These are phyloP conservation scores for Trichoderma atroviride DNA, from an alignment of 2,329 filamentous ascomycete species.

Conservation along the genomic window DNA sequence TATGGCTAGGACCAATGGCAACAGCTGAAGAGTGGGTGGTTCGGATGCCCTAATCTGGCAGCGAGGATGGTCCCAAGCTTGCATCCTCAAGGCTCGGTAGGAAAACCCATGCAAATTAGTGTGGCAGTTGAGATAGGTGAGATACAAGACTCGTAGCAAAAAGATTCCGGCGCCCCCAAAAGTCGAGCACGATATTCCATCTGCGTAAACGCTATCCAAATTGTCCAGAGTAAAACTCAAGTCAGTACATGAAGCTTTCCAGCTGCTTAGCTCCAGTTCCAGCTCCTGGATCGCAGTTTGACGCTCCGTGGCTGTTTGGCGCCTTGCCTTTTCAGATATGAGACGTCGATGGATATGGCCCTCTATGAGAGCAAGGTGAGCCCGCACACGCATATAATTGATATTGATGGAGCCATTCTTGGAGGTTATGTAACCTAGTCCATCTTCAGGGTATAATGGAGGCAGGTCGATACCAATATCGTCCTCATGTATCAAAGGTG, in stretches of 20 bases:
- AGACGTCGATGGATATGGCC: constrained; percentile 9
- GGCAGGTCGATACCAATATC: constrained; percentile 3
- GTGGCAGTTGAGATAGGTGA: constrained; percentile 4
- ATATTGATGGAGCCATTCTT: background rate
- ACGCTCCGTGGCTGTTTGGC: background rate
- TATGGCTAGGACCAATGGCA: background rate
- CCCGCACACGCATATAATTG: background rate
- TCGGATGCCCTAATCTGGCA: background rate
- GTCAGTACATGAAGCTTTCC: background rate
- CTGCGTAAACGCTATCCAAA: background rate
- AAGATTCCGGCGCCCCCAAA: background rate
- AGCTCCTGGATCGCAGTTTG: background rate
- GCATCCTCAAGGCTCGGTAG: background rate
- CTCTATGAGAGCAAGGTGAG: constrained; percentile 15
- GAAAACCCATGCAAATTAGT: constrained; percentile 1
- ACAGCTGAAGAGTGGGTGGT: background rate
- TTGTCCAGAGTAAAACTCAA: background rate
- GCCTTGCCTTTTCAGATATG: constrained; percentile 1
- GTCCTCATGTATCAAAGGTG: constrained; percentile 11
- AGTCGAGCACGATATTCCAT: background rate
- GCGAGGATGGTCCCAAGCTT: background rate
- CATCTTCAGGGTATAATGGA: background rate
- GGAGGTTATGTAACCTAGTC: background rate
- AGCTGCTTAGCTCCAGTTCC: background rate
- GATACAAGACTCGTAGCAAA: background rate